phyloP scores from a whole-genome alignment of 1,139 yeast genomes.

The Zhuliangozyma blackwelliae region DNA sequence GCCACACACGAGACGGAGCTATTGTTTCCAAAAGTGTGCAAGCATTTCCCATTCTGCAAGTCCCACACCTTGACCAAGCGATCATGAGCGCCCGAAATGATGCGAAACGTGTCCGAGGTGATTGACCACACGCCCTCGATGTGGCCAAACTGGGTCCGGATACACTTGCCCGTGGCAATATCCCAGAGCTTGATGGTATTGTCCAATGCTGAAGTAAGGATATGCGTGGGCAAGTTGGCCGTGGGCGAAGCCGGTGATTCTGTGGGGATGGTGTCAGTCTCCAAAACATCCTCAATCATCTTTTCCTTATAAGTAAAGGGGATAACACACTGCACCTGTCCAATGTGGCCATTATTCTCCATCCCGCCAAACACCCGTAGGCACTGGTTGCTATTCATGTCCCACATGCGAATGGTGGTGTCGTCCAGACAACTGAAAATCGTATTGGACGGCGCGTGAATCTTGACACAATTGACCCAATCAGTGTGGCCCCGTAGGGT shows the following conservation, averaged over 20 bases:
- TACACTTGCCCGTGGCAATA: constrained; percentile 77
- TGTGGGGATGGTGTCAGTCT: constrained; percentile 23
- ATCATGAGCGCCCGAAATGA: constrained; percentile 93
- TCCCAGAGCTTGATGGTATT: constrained; percentile 95
- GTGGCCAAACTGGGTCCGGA: constrained; percentile 93
- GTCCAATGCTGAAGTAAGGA: constrained; percentile 84
- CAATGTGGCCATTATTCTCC: constrained; percentile 67
- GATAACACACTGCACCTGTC: constrained; percentile 86
- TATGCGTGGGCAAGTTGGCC: constrained; percentile 63
- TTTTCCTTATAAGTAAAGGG: constrained; percentile 67
- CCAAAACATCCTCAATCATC: constrained; percentile 37
- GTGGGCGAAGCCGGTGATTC: not conserved
- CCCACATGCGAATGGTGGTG: constrained; percentile 93
- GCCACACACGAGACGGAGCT: constrained; percentile 85
- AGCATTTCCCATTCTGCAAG: constrained; percentile 85
- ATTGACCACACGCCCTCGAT: constrained; percentile 98
- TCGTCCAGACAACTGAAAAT: constrained; percentile 90
- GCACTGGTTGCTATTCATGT: constrained; percentile 73
- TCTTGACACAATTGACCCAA: constrained; percentile 86
- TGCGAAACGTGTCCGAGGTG: constrained; percentile 90
- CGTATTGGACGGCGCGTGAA: constrained; percentile 74
- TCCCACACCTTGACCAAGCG: constrained; percentile 92
- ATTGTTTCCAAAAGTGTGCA: constrained; percentile 80
- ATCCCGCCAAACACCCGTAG: constrained; percentile 73
- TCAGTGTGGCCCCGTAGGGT: constrained; percentile 91